Percentiles rank a stretch among this genome's conserved stretches.
phyloP scores from a whole-genome alignment of 306 rosid genomes.

The Fragaria nilgerrensis region DNA sequence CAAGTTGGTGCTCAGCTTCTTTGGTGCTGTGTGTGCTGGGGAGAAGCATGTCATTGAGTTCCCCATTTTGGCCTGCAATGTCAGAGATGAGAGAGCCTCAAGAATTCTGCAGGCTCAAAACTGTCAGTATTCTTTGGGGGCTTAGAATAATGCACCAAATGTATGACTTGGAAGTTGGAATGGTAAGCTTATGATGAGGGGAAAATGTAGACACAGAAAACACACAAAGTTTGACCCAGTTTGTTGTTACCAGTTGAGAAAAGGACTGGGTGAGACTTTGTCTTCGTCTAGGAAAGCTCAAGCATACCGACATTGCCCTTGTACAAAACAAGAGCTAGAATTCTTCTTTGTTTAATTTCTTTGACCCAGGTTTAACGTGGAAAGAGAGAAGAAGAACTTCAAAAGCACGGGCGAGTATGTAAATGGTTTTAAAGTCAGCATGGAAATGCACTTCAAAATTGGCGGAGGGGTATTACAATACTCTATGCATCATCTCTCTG shows the following conservation, averaged over 20 bases:
- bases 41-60: slow-evolving; percentile 28
- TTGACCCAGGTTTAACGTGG: background rate
- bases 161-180: background rate
- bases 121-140: background rate
- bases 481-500: background rate
- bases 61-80: slow-evolving; percentile 10
- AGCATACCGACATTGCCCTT: background rate
- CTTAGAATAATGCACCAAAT: background rate
- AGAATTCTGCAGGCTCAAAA: background rate
- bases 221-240: slow-evolving; percentile 20
- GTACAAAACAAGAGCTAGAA: no score
- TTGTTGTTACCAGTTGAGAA: background rate
- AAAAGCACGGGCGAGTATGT: background rate
- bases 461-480: background rate
- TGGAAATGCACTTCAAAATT: background rate
- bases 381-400: background rate
- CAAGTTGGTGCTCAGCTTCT: slow-evolving; percentile 4
- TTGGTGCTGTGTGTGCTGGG: background rate
- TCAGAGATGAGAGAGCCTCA: background rate
- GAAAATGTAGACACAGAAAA: background rate
- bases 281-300: background rate
- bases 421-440: background rate
- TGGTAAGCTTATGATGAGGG: background rate
- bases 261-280: background rate
- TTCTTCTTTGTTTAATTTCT: no score